Evolutionary conservation across 2,329 filamentous ascomycete species (phyloP).

Genomic region (Sporothrix humicola): DNA sequence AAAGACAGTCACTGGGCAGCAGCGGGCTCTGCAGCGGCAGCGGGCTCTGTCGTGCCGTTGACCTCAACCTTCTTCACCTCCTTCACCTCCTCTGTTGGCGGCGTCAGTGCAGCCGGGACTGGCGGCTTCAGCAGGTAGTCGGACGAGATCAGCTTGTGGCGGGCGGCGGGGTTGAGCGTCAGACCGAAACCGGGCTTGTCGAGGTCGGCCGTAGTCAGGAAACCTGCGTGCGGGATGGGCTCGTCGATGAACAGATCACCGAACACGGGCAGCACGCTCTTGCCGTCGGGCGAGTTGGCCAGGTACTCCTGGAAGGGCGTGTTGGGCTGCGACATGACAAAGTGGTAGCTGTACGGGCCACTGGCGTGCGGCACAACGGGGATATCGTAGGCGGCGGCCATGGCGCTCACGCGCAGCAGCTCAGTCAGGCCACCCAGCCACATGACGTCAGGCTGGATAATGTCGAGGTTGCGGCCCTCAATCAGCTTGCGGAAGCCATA

Average conservation of each 20-base stretch:
- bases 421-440: constrained; percentile 95
- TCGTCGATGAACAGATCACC: constrained; percentile 90
- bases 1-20: background rate
- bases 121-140: constrained; percentile 73
- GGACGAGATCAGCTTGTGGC: constrained; percentile 74
- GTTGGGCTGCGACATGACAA: constrained; percentile 91
- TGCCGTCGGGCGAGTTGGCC: constrained; percentile 89
- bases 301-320: constrained; percentile 96
- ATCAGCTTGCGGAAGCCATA: constrained; percentile 95
- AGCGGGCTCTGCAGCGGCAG: background rate
- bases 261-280: constrained; percentile 88
- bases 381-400: constrained; percentile 91
- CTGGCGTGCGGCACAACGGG: constrained; percentile 95
- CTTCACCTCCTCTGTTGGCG: constrained; percentile 42
- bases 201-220: constrained; percentile 76
- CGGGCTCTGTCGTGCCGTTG: constrained; percentile 8
- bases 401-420: constrained; percentile 83
- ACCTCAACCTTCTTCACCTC: constrained; percentile 35
- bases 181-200: constrained; percentile 92
- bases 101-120: constrained; percentile 54
- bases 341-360: constrained; percentile 94
- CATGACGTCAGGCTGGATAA: constrained; percentile 96
- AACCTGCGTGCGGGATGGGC: constrained; percentile 84
- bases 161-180: constrained; percentile 78
- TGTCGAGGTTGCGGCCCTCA: constrained; percentile 88